Base-by-base conservation (phyloP, 306 rosid genomes). In the Cicer bijugum region DNA sequence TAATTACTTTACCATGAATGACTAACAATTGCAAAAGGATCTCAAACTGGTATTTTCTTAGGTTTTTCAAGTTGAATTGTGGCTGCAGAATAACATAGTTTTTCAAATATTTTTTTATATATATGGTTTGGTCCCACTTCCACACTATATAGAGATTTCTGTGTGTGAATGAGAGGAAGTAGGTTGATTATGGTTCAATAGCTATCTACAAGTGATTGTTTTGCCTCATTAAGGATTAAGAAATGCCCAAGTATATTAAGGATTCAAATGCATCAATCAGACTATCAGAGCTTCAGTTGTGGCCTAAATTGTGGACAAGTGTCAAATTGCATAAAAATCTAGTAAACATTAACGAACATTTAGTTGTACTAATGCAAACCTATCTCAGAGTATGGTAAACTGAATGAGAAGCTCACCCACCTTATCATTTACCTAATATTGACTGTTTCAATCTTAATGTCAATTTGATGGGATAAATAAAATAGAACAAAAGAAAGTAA, bases 1-100 rank as follows among this genome's bases (percentile, higher is more conserved):
- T 55, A 55, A 72, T 74, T 80, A 67, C 62, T 69, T 71, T 28
- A 46, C 69, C 71, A 39, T 75, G 60, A 71, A 72, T 65, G 40
- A 12, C 20, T 44, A 47, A 40, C 67, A 71, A 55, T 48, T 60
- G 47, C 8, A 11, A 17, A 42, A 43, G 23, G n/a, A 37, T 62
- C 48, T 28, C 9, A n/a, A n/a, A n/a, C 45, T 6, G 46, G 45
- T 19, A 12, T 7, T 57, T 38, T 67, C 43, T 48, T 40, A 2
- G 55, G 19, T 16, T 60, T 73, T 46, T 44, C 8, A 16, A 40
- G 20, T 66, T 53, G 67, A 17, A 9, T 70, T 53, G 51, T 12
- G 72, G 6, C 16, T 50, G n/a, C 16, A 1, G 9, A 15, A 14
- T 39, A 70, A 16, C n/a, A 55, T 71, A 17, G 57, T 10, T 46